phyloP scores from a whole-genome alignment of 2,329 filamentous ascomycete genomes.

The Botryotinia calthae region DNA sequence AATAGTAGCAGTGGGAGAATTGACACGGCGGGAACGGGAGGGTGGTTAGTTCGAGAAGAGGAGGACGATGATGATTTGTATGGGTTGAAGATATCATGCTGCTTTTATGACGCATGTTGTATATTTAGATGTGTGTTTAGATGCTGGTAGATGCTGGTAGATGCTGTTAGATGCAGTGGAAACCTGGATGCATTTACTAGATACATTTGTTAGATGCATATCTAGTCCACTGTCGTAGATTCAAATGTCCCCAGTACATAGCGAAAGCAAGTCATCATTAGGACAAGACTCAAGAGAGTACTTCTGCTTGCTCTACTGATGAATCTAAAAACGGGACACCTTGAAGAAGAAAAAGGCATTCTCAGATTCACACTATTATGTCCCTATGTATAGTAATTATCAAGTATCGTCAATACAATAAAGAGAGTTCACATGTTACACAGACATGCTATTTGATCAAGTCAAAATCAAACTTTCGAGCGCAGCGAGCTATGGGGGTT shows the following conservation, averaged over 20 bases:
- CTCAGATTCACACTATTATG: too few species aligned
- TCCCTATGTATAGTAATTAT: neutral
- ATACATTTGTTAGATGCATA: neutral
- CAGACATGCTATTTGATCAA: too few species aligned
- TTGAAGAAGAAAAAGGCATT: neutral
- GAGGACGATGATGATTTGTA: neutral
- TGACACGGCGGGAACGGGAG: neutral
- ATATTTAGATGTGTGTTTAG: neutral
- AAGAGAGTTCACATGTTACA: neutral
- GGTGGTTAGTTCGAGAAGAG: neutral
- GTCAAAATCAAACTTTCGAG: too few species aligned
- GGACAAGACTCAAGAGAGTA: neutral
- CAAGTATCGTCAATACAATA: neutral
- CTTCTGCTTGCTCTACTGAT: neutral
- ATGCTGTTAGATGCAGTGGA: too few species aligned
- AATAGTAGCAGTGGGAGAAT: neutral
- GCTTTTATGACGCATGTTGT: neutral
- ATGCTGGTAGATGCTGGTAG: neutral
- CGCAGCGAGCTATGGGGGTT: too few species aligned
- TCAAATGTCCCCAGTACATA: neutral
- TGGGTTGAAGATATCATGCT: neutral
- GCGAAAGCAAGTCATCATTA: neutral
- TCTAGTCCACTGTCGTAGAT: neutral
- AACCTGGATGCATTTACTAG: neutral
- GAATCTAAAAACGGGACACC: neutral